These are phyloP conservation scores for Galerina sulciceps DNA, from an alignment of 768 basidiomycete species.

Conservation along the genomic window DNA sequence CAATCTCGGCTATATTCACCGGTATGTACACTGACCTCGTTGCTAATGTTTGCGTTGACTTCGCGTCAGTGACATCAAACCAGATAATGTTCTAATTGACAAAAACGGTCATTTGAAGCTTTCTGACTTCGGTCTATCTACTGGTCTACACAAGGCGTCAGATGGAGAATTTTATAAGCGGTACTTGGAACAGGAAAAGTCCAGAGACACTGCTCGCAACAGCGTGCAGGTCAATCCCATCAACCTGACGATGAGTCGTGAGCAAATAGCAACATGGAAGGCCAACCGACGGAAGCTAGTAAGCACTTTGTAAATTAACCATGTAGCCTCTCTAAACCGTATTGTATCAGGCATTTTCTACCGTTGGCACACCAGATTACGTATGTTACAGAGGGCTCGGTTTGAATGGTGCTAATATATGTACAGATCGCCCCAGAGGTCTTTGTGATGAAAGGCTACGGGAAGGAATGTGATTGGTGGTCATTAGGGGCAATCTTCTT, in stretches of 20 bases:
- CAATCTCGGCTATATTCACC: conserved; percentile 98
- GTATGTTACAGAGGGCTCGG: conserved; percentile 40
- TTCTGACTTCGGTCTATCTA: conserved; percentile 97
- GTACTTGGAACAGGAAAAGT: conserved; percentile 78
- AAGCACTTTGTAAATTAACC: conserved; percentile 22
- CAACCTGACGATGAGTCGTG: conserved; percentile 95
- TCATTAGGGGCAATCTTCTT: conserved; percentile 99
- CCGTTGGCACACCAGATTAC: conserved; percentile 69
- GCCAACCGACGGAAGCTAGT: conserved; percentile 96
- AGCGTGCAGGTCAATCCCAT: conserved; percentile 98
- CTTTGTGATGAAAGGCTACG: conserved; percentile 96
- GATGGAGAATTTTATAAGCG: conserved; percentile 95
- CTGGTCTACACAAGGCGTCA: conserved; percentile 95
- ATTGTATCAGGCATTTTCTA: conserved; percentile 83
- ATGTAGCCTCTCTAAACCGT: conserved; percentile 5
- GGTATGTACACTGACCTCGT: conserved; percentile 52
- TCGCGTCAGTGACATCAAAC: conserved; percentile 88
- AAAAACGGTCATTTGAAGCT: conserved; percentile 95
- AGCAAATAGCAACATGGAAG: conserved; percentile 98
- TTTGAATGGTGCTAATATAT: conserved; percentile 32
- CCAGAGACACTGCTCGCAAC: conserved; percentile 75
- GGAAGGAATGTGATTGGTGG: conserved; percentile 99
- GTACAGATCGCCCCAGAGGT: conserved; percentile 94
- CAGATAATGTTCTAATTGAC: conserved; percentile 98
- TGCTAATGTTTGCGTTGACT: neutral